These are phyloP conservation scores for Leishmania aethiopica DNA, from an alignment of 208 protist genomes.

Conservation along the genomic window DNA sequence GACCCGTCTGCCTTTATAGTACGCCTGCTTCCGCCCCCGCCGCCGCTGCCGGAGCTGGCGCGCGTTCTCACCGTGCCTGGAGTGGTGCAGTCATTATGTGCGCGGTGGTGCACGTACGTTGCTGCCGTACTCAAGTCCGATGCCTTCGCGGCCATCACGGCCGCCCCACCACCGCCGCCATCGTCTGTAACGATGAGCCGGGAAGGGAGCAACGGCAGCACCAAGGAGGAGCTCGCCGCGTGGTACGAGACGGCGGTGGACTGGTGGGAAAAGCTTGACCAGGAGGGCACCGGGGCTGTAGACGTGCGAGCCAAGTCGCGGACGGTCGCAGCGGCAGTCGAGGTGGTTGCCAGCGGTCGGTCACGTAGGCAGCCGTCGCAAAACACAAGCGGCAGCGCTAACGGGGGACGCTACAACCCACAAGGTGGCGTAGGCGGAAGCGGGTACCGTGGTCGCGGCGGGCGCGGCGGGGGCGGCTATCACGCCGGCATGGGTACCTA, in stretches of 20 bases:
- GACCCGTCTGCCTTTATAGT: slow-evolving; percentile 33
- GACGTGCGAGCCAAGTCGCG: slow-evolving; percentile 35
- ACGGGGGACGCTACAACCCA: slow-evolving; percentile 14
- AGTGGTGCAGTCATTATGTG: slow-evolving; percentile 32
- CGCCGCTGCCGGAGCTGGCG: slow-evolving; percentile 32
- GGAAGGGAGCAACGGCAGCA: slow-evolving; percentile 6
- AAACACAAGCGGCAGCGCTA: slow-evolving; percentile 12
- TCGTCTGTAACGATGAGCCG: slow-evolving; percentile 1
- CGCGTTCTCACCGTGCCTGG: slow-evolving; percentile 31
- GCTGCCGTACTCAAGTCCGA: slow-evolving; percentile 29
- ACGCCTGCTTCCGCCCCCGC: slow-evolving; percentile 35
- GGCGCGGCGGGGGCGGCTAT: slow-evolving; percentile 8
- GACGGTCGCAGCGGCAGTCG: slow-evolving; percentile 22
- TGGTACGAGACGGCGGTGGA: slow-evolving; percentile 33
- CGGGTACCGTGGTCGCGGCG: slow-evolving; percentile 11
- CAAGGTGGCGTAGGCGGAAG: slow-evolving; percentile 7
- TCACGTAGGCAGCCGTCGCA: slow-evolving; percentile 11
- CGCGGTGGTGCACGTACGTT: slow-evolving; percentile 32
- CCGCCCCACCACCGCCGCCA: slow-evolving; percentile 24
- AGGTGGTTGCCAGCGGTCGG: slow-evolving; percentile 24
- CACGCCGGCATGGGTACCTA: slow-evolving; percentile 12
- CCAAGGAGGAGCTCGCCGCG: slow-evolving; percentile 25
- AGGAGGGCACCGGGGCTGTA: slow-evolving; percentile 24
- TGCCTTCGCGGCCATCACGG: slow-evolving; percentile 25
- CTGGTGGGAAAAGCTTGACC: slow-evolving; percentile 39